Base-by-base conservation (phyloP, 2,329 filamentous ascomycete species). In the Berkeleyomyces rouxiae region DNA sequence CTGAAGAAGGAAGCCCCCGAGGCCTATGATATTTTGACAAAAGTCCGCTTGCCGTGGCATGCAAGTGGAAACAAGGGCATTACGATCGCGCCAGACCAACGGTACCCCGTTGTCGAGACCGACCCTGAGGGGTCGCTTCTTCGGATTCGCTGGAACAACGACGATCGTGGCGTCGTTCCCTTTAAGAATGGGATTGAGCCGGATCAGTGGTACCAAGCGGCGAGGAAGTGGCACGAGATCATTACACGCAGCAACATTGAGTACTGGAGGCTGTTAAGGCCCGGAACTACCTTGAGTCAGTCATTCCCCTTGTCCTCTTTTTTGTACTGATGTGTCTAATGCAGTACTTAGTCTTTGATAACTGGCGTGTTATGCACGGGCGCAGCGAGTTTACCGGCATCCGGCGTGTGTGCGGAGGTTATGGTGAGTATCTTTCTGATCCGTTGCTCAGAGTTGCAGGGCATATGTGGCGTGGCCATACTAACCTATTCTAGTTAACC, bases 301-400 rank as follows among this genome's bases (percentile, higher is more conserved):
- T 77, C 2, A 46, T 1, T 3, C 33, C 44, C 31, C 5, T 4
- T 58, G 11, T 2, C 7, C 5, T 42, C 3, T 43, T 7, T 11
- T 58, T 7, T 39, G n/a, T n/a, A 42, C 49, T 63, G 37, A 66
- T 73, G n/a, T 70, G 13, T 10, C 33, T 58, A 49, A 61, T 39
- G 16, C 36, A 39, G n/a, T 44, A 42, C 6, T 9, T 68, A 88
- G 87, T 97, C 57, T 96, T 99, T 72, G 89, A 99, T 71, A 97
- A 99, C 70, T 96, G 92, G 90, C 82, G 93, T 64, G 87, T 96
- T 42, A 75, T 97, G 68, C 93, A 99, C 72, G 93, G 92, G 0
- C 79, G 93, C 68, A 84, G 84, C 60, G 82, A 82, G 0, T 99
- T 97, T 70, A 86, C 84, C 4, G 93, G 93, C 1, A 83, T 87